A percentile compares a stretch with the other conserved stretches of the same genome.
Evolutionary conservation across 345 rosid genomes (phyloP).

Genomic region (Hibiscus tridactylites): DNA sequence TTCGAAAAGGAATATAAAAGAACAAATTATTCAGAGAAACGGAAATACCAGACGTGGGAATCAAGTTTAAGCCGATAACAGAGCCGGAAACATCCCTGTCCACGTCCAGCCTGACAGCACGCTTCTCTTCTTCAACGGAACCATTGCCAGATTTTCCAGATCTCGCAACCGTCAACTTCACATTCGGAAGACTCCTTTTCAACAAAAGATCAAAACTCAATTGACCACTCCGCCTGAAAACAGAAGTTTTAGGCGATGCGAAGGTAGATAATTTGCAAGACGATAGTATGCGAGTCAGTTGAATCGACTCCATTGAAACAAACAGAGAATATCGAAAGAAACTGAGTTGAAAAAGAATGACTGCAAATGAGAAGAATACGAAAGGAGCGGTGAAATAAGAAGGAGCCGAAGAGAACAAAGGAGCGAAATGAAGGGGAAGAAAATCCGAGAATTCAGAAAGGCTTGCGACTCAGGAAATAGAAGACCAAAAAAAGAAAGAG

Average conservation of each 20-base stretch:
- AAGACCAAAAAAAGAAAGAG: neutral
- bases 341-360: neutral
- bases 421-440: neutral
- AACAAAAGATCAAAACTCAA: conserved; percentile 26
- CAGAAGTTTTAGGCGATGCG: neutral
- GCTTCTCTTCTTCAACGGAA: conserved; percentile 18
- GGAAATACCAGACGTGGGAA: conserved; percentile 37
- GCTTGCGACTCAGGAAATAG: neutral
- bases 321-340: neutral
- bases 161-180: conserved; percentile 22
- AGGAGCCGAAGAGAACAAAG: neutral
- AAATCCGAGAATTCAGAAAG: neutral
- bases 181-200: conserved; percentile 15
- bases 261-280: conserved; percentile 13
- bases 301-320: conserved; percentile 39
- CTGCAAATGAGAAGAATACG: neutral
- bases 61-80: conserved; percentile 53
- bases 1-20: too few species aligned
- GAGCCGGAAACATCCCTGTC: conserved; percentile 61
- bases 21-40: neutral
- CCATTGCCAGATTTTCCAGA: conserved; percentile 13
- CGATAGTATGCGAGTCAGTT: conserved; percentile 9
- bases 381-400: conserved; percentile 11
- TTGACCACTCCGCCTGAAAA: conserved; percentile 11
- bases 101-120: conserved; percentile 31